Evolutionary conservation across 768 basidiomycete species (phyloP).

Genomic region (Leccinum uliginosum): DNA sequence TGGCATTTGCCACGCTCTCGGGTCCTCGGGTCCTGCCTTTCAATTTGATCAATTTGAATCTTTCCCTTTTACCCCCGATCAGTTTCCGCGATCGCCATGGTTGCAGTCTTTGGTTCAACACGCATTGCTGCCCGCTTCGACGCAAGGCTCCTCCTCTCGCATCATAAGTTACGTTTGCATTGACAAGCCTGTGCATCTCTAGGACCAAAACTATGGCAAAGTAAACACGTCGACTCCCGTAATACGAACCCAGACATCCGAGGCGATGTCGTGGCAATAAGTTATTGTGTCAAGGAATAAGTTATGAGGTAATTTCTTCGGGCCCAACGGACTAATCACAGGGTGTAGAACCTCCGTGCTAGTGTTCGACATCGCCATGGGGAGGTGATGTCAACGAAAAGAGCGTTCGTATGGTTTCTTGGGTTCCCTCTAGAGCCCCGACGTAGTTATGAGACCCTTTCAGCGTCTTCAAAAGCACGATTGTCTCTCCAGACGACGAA

Average conservation of each 20-base stretch:
- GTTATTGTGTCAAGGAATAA: background rate
- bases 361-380: background rate
- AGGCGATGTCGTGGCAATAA: background rate
- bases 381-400: constrained; percentile 16
- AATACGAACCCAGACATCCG: background rate
- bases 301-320: background rate
- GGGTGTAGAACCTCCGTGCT: too few relatives aligned
- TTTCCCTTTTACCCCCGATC: too few relatives aligned
- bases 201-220: background rate
- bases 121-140: too few relatives aligned
- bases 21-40: too few relatives aligned
- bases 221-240: background rate
- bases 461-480: constrained; percentile 54
- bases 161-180: background rate
- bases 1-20: too few relatives aligned
- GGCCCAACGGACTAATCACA: background rate
- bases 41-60: too few relatives aligned
- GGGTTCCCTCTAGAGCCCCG: constrained; percentile 61
- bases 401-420: constrained; percentile 47
- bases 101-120: too few relatives aligned
- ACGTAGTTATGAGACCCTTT: constrained; percentile 58
- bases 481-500: constrained; percentile 37
- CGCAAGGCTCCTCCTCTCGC: too few relatives aligned
- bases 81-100: too few relatives aligned
- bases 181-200: background rate